A percentile compares a stretch with the other conserved stretches of the same genome.
These are phyloP conservation scores for Tetrapisispora pingtungensis DNA, from an alignment of 805 yeast species.

Conservation along the genomic window DNA sequence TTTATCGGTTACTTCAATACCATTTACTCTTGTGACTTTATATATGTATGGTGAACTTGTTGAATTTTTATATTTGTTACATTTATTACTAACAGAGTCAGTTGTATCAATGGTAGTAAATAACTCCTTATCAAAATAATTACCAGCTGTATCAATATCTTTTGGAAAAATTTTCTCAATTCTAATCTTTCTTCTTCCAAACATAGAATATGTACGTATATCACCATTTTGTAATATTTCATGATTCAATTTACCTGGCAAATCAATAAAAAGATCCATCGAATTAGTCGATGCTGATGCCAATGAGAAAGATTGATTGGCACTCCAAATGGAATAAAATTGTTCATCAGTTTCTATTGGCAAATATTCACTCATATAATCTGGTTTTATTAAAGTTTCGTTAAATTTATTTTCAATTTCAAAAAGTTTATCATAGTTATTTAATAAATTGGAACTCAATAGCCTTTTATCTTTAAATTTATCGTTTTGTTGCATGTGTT, in stretches of 20 bases:
- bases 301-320: constrained; percentile 7
- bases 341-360: constrained; percentile 25
- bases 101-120: constrained; percentile 6
- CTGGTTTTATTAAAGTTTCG: constrained; percentile 36
- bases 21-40: constrained; percentile 8
- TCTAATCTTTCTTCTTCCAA: constrained; percentile 35
- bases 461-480: constrained; percentile 6
- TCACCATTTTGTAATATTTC: constrained; percentile 4
- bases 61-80: constrained; percentile 3
- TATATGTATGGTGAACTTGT: constrained; percentile 1
- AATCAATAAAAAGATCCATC: constrained; percentile 23
- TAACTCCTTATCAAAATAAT: constrained; percentile 21
- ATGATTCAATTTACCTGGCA: constrained; percentile 10
- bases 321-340: constrained; percentile 28
- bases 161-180: constrained; percentile 39
- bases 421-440: constrained; percentile 34
- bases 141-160: constrained; percentile 33
- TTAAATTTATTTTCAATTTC: constrained; percentile 34
- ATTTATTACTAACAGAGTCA: constrained; percentile 6
- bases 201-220: constrained; percentile 22
- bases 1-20: constrained; percentile 3
- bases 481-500: constrained; percentile 8
- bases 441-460: constrained; percentile 34
- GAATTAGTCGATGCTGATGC: constrained; percentile 18
- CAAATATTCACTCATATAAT: constrained; percentile 19